Evolutionary conservation across 2,329 filamentous ascomycete genomes (phyloP).

Genomic region (Colletotrichum scovillei): DNA sequence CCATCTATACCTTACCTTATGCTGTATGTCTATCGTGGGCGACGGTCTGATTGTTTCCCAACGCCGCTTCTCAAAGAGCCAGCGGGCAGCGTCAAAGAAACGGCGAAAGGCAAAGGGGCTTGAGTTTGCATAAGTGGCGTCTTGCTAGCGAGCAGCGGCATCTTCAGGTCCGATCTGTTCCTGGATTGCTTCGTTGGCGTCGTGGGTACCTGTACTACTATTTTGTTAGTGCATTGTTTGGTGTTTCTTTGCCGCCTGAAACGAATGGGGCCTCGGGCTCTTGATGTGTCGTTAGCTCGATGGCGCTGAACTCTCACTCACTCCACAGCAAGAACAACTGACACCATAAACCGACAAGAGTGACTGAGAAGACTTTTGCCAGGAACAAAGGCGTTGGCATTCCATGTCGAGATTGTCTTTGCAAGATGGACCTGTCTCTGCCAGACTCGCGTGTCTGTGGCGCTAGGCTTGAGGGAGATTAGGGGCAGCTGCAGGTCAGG

Average conservation of each 20-base stretch:
- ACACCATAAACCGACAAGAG: background rate
- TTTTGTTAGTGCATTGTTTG: background rate
- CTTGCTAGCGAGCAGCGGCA: background rate
- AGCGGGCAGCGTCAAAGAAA: background rate
- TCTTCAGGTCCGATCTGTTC: slow-evolving; percentile 13
- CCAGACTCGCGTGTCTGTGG: background rate
- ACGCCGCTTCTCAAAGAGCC: too few species aligned
- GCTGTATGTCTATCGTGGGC: background rate
- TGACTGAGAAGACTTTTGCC: too few species aligned
- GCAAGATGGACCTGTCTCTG: background rate
- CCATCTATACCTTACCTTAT: background rate
- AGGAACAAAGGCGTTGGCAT: background rate
- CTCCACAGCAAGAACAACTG: background rate
- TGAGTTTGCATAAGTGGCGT: slow-evolving; percentile 21
- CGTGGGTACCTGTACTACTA: background rate
- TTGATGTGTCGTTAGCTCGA: background rate
- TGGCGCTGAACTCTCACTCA: background rate
- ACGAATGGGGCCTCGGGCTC: background rate
- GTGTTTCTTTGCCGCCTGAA: background rate
- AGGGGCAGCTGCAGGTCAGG: slow-evolving; percentile 26
- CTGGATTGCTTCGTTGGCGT: slow-evolving; percentile 1
- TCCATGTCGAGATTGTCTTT: too few species aligned
- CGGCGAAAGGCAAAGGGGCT: background rate
- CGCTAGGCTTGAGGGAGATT: background rate
- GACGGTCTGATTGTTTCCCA: too few species aligned